Conservation (phyloP, 306 rosid genomes). For the Nissolia schottii region DNA sequence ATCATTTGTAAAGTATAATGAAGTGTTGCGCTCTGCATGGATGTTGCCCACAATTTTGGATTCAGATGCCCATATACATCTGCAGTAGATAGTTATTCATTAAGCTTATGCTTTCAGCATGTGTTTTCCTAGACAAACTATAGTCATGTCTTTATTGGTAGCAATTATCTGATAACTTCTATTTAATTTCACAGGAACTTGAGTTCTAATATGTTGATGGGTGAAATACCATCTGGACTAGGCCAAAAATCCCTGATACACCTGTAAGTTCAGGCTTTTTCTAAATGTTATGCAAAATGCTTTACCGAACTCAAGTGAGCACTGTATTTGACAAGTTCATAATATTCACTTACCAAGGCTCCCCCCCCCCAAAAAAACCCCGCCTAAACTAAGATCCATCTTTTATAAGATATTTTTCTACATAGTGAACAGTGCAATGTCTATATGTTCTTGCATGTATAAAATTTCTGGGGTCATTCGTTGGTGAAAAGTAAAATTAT, state of each 20-base stretch:
- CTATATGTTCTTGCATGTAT: neutral
- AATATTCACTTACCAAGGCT: neutral
- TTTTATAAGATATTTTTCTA: neutral
- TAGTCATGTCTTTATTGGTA: neutral
- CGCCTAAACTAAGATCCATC: neutral
- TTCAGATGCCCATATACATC: neutral
- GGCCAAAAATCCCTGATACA: constrained; percentile 59
- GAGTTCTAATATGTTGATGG: constrained; percentile 70
- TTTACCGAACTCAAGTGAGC: neutral
- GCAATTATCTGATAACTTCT: constrained; percentile 5
- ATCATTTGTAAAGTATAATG: neutral
- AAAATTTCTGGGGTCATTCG: neutral
- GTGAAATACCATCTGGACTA: constrained; percentile 63
- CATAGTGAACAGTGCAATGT: neutral
- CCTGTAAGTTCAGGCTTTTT: constrained; percentile 56
- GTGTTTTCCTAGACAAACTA: neutral
- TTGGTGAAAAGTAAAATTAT: neutral
- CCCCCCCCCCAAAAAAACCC: too few species aligned
- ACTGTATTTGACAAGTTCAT: constrained; percentile 6
- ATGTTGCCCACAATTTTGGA: neutral
- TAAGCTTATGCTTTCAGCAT: neutral
- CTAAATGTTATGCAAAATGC: constrained; percentile 6
- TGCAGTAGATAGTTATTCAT: neutral
- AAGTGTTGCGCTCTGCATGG: constrained; percentile 2
- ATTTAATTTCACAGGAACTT: constrained; percentile 57